Conservation (phyloP, 2,329 filamentous ascomycete genomes). For the Cladosporium cucumerinum region DNA sequence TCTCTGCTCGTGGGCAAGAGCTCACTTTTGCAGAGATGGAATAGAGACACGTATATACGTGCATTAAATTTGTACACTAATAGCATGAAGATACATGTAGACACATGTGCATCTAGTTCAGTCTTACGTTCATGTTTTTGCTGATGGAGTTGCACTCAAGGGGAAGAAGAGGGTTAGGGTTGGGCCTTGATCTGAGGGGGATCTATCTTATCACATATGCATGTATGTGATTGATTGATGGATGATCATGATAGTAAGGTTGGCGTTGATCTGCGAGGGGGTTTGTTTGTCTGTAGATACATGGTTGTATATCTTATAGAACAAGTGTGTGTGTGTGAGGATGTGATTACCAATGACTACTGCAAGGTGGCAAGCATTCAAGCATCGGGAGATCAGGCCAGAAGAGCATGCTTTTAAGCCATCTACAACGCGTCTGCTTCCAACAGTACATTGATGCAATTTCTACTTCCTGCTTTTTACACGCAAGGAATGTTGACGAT, state of each 20-base stretch:
- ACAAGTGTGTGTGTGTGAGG: neutral
- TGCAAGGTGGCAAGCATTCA: neutral
- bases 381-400: neutral
- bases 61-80: too few relatives aligned
- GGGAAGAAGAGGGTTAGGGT: too few relatives aligned
- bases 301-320: neutral
- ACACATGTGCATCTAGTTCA: too few relatives aligned
- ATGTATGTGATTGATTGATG: conserved; percentile 3
- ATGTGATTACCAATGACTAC: neutral
- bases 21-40: too few relatives aligned
- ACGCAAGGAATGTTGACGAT: neutral
- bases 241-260: neutral
- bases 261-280: too few relatives aligned
- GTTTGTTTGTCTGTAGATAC: neutral
- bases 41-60: too few relatives aligned
- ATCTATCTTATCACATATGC: neutral
- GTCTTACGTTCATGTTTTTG: too few relatives aligned
- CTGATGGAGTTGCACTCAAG: too few relatives aligned
- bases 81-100: too few relatives aligned
- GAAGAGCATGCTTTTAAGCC: neutral
- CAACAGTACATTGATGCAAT: neutral
- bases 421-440: neutral
- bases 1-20: too few relatives aligned
- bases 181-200: neutral
- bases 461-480: neutral